Conservation (phyloP, 2,329 filamentous ascomycete genomes). For the Aspergillus felis region DNA sequence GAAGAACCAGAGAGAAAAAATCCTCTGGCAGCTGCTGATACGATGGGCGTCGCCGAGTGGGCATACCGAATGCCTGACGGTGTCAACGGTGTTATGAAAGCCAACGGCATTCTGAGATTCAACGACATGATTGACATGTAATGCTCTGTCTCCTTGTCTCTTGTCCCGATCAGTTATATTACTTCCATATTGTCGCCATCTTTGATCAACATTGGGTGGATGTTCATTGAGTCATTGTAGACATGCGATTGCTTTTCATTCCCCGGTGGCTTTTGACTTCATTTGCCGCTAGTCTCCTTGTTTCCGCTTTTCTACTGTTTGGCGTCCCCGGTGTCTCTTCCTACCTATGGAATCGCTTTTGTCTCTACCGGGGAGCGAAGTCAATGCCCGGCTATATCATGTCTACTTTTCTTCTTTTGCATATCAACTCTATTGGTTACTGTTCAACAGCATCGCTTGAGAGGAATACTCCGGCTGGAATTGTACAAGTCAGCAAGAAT, state of each 20-base stretch:
- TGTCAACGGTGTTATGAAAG: conserved; percentile 80
- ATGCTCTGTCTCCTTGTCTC: conserved; percentile 13
- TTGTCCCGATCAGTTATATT: conserved; percentile 1
- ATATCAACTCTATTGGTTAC: background rate
- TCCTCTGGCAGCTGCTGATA: conserved; percentile 17
- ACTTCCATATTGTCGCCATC: background rate
- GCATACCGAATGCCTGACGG: conserved; percentile 64
- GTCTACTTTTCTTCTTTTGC: conserved; percentile 4
- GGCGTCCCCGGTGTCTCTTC: background rate
- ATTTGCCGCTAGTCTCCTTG: background rate
- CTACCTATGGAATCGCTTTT: background rate
- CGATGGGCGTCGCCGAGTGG: conserved; percentile 36
- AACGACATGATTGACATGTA: conserved; percentile 82
- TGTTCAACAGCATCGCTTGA: conserved; percentile 3
- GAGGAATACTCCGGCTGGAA: conserved; percentile 8
- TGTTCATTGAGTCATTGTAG: background rate
- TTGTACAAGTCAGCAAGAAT: conserved; percentile 19
- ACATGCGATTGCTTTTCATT: background rate
- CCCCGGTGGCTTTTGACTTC: background rate
- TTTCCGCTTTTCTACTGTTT: background rate
- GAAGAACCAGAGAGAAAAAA: conserved; percentile 23
- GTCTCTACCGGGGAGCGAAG: background rate
- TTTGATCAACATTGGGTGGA: background rate
- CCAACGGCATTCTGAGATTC: conserved; percentile 84
- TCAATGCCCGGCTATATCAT: background rate